A percentile compares a stretch with the other conserved stretches of the same genome.
These are phyloP conservation scores for Ganoderma boninense DNA, from an alignment of 1,284 basidiomycete genomes.

Conservation along the genomic window DNA sequence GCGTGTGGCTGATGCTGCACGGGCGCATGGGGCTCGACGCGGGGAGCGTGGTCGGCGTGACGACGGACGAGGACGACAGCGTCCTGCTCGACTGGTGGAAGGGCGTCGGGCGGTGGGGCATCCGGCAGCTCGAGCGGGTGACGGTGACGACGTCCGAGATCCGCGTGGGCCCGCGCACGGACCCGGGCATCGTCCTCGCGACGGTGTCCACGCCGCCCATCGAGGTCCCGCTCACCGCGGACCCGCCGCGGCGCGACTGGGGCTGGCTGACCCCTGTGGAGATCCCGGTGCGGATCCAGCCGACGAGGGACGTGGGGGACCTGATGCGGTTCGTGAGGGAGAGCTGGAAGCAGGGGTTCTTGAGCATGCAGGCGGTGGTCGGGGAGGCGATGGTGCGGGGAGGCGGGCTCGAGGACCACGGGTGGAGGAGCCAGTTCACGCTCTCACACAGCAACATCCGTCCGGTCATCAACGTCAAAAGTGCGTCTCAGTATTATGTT, in stretches of 20 bases:
- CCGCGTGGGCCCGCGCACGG: constrained; percentile 52
- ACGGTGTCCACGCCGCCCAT: constrained; percentile 55
- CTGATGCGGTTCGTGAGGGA: constrained; percentile 62
- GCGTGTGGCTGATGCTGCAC: constrained; percentile 66
- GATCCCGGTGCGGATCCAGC: constrained; percentile 58
- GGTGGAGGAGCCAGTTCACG: constrained; percentile 61
- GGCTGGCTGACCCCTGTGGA: constrained; percentile 70
- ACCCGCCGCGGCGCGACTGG: constrained; percentile 57
- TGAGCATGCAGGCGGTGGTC: constrained; percentile 54
- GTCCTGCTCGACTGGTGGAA: constrained; percentile 62
- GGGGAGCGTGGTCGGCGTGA: constrained; percentile 64
- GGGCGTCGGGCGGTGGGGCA: constrained; percentile 70
- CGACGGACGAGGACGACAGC: constrained; percentile 50
- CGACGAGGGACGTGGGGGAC: constrained; percentile 59
- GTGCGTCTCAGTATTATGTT: constrained; percentile 48
- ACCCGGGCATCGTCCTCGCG: constrained; percentile 52
- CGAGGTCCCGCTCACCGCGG: constrained; percentile 62
- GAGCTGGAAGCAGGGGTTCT: constrained; percentile 63
- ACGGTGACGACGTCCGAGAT: constrained; percentile 62
- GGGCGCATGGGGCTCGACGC: constrained; percentile 71
- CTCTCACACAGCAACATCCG: constrained; percentile 54
- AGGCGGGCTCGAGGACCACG: constrained; percentile 50
- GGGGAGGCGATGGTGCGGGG: constrained; percentile 57
- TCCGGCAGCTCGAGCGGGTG: constrained; percentile 61
- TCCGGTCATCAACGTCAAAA: constrained; percentile 55